Percentiles rank a stretch among this genome's conserved stretches.
phyloP scores from a whole-genome alignment of 2,329 filamentous ascomycete species.

The Cordyceps cateniannulata region DNA sequence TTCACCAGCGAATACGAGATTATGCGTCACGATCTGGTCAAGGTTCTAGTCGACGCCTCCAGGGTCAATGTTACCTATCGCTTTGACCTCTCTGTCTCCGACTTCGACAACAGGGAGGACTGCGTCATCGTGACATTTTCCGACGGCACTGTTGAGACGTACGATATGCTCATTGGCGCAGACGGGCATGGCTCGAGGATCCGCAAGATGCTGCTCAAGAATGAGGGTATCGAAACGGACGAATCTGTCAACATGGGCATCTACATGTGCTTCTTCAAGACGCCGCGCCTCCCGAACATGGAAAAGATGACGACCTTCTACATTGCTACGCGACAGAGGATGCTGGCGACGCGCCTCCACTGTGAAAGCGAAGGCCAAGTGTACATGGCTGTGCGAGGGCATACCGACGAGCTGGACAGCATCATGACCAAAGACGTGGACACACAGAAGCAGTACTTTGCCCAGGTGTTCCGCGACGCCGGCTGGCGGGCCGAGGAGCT shows the following conservation, averaged over 20 bases:
- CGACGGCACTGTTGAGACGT: slow-evolving; percentile 35
- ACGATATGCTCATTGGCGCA: slow-evolving; percentile 43
- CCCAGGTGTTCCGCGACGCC: slow-evolving; percentile 26
- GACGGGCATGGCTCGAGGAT: slow-evolving; percentile 46
- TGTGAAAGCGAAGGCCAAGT: slow-evolving; percentile 21
- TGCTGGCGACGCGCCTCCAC: slow-evolving; percentile 28
- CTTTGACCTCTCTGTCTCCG: slow-evolving; percentile 21
- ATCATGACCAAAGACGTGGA: not conserved
- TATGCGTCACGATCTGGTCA: slow-evolving; percentile 48
- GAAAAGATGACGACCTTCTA: slow-evolving; percentile 21
- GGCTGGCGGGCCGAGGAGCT: slow-evolving; percentile 34
- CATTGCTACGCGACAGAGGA: slow-evolving; percentile 22
- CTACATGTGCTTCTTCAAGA: slow-evolving; percentile 22
- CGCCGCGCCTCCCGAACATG: slow-evolving; percentile 9
- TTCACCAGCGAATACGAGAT: slow-evolving; percentile 54
- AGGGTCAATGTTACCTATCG: slow-evolving; percentile 21
- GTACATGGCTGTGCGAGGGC: slow-evolving; percentile 25
- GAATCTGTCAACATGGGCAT: slow-evolving; percentile 15
- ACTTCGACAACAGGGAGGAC: slow-evolving; percentile 22
- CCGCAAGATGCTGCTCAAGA: slow-evolving; percentile 29
- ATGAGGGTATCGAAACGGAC: not conserved
- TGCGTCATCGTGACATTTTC: slow-evolving; percentile 25
- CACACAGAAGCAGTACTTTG: slow-evolving; percentile 28
- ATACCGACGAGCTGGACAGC: slow-evolving; percentile 19
- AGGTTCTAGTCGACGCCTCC: slow-evolving; percentile 40